Evolutionary conservation across 805 yeast genomes (phyloP), one percentile per base, ranked within the genome.

Genomic region (Barnettozyma botsteinii): DNA sequence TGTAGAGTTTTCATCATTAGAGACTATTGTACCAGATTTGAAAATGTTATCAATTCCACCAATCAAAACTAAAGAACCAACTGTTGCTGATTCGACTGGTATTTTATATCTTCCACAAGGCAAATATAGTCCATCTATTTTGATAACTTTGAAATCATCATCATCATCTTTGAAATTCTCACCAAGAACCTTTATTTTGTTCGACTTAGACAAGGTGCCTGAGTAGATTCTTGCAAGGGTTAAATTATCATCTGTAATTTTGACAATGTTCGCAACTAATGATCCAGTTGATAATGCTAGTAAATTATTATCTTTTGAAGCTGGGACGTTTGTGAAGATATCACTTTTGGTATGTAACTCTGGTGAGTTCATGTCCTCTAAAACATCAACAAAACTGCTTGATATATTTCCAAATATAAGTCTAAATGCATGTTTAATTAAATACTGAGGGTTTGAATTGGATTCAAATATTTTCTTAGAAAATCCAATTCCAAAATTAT

Each of bases 61-160:
- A 0, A 88, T 60, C 5, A 88, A 53, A 0, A 79, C 89, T 31
- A 85, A 62, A n/a, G 75, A 71, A 0, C 96, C 96, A 1, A 75
- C 73, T 4, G 71, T 64, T 0, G 80, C 77, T 14, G 67, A 67
- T 2, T 66, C 60, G 0, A 83, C 69, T 0, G 75, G 70, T 3
- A 80, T 60, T 23, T 70, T 72, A 56, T 85, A 88, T 47, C 95
- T 68, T 0, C 89, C 89, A 34, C 86, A 79, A 32, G 85, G 70
- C 1, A 88, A 46, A 9, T 54, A 66, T 15, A 70, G 38, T 3
- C 55, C 56, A 3, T 51, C 47, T 24, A 67, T 59, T 5, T 52
- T 53, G 8, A 62, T 52, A 1, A 56, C 38, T 30, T 66, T 70
- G 41, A 61, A 55, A 40, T 80, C 86, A 31, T 79, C 85, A 19